Evolutionary conservation across 73 alveolate genomes (phyloP), one percentile per base, ranked within the genome.

Genomic region (Stentor coeruleus): DNA sequence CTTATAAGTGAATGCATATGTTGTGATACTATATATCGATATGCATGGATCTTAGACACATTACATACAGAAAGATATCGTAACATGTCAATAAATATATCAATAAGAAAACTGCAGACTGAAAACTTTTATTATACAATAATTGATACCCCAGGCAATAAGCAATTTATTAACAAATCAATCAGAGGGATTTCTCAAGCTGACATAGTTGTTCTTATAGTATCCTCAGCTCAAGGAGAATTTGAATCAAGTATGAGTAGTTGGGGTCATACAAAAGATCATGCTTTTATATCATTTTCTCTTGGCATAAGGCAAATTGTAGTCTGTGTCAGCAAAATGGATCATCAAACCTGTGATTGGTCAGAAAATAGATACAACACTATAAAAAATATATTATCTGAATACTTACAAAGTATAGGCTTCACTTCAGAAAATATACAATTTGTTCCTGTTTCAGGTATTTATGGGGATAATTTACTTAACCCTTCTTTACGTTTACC

Each of bases 381-480:
- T 58, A 86, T 92, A 86, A 39, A 79, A 0, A 81, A 74, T 72
- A 85, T 84, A 87, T n/a, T n/a, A n/a, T n/a, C n/a, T n/a, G n/a
- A n/a, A n/a, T n/a, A n/a, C n/a, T n/a, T n/a, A n/a, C n/a, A 55
- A 92, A 91, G 40, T 90, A 95, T 39, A 76, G 76, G 59, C 83
- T 89, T 15, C 77, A 82, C 74, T n/a, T n/a, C n/a, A n/a, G n/a
- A n/a, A n/a, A n/a, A n/a, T n/a, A n/a, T n/a, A n/a, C n/a, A n/a
- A n/a, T 91, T 88, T 88, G 91, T 92, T 82, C 96, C 95, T 14
- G 86, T 88, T 83, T 92, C 98, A 28, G 98, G 98, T 41, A 88
- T 74, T 72, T 41, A 81, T 58, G 98, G 96, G 31, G 91, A 82
- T 74, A 92, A 92, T 59, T 66, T 92, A n/a, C n/a, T n/a, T n/a